Evolutionary conservation across 1,139 yeast species (phyloP).

Genomic region (Spencermartinsiella ligniputridi): DNA sequence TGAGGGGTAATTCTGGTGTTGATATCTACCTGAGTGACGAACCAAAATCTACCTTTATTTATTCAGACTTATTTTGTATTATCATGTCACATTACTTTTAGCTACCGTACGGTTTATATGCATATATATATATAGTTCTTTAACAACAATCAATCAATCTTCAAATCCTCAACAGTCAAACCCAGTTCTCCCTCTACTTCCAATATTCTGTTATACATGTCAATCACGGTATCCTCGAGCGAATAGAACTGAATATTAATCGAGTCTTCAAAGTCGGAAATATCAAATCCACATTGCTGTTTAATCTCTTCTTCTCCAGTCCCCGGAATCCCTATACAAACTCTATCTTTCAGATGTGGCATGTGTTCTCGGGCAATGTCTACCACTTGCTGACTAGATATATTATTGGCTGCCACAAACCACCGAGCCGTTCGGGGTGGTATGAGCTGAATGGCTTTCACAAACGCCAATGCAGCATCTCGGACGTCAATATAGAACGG

Average conservation of each 20-base stretch:
- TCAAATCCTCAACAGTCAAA: constrained; percentile 3
- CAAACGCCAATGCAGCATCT: constrained; percentile 23
- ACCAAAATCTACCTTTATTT: too few species aligned
- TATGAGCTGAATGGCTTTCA: constrained; percentile 19
- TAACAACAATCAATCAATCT: too few species aligned
- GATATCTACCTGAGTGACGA: too few species aligned
- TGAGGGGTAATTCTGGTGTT: too few species aligned
- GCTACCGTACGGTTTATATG: too few species aligned
- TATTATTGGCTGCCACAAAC: constrained; percentile 23
- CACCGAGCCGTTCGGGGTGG: constrained; percentile 22
- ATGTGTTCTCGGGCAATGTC: constrained; percentile 18
- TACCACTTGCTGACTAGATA: constrained; percentile 22
- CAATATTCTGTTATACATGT: constrained; percentile 11
- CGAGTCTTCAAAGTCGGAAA: constrained; percentile 15
- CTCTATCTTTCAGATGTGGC: constrained; percentile 14
- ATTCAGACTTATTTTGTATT: too few species aligned
- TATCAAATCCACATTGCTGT: constrained; percentile 23
- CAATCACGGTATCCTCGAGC: constrained; percentile 18
- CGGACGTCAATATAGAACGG: constrained; percentile 26
- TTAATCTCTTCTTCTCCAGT: constrained; percentile 19
- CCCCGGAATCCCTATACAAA: constrained; percentile 18
- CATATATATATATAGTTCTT: too few species aligned
- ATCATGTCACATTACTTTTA: too few species aligned
- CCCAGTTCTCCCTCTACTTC: constrained; percentile 5
- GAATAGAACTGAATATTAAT: constrained; percentile 17